phyloP scores from a whole-genome alignment of 1,284 basidiomycete species.

The Tilletia indica region DNA sequence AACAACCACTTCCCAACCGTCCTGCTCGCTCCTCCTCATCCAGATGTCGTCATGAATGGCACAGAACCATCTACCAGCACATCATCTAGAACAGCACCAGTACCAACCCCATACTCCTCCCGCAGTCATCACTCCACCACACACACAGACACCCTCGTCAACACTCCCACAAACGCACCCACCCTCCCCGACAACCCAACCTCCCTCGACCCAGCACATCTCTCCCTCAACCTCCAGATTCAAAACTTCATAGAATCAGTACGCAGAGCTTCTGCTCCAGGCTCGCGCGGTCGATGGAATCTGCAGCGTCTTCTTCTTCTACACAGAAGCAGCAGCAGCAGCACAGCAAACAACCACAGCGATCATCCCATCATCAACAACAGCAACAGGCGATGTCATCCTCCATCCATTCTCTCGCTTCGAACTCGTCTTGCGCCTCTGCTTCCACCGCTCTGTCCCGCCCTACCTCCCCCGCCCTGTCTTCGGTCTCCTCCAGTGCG shows the following conservation, averaged over 20 bases:
- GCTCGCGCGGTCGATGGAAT: conserved; percentile 10
- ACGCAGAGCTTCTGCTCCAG: conserved; percentile 60
- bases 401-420: not conserved
- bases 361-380: not conserved
- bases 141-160: not conserved
- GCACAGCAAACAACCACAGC: not conserved
- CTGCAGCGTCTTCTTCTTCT: not conserved
- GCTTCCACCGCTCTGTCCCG: conserved; percentile 30
- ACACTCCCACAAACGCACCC: conserved; percentile 1
- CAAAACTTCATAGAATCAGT: conserved; percentile 78
- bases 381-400: not conserved
- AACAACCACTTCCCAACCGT: conserved; percentile 58
- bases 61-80: not conserved
- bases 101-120: not conserved
- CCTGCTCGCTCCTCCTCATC: conserved; percentile 28
- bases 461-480: conserved; percentile 40
- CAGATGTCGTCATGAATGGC: conserved; percentile 5
- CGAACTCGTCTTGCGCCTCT: conserved; percentile 5
- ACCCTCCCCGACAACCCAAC: conserved; percentile 40
- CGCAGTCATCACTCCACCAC: not conserved
- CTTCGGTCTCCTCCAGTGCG: conserved; percentile 21
- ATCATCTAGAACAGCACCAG: no score
- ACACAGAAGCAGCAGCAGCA: not conserved
- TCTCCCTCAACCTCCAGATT: conserved; percentile 77
- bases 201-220: conserved; percentile 67